Conservation (phyloP, 2,329 filamentous ascomycete genomes). For the Trichoderma harzianum region DNA sequence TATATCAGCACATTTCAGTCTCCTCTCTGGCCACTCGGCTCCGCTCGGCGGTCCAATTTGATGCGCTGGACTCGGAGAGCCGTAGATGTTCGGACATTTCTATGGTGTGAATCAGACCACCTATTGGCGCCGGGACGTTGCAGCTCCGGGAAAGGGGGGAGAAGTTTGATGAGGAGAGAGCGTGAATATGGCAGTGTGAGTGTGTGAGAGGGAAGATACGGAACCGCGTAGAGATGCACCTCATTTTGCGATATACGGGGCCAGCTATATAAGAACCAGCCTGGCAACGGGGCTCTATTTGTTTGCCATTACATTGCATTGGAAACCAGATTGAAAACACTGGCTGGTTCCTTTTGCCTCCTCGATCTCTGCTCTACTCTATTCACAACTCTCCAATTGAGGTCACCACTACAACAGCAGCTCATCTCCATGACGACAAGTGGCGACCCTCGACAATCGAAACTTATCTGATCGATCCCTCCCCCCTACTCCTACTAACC, state of each 20-base stretch:
- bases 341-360: background rate
- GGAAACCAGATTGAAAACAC: background rate
- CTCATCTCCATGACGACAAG: background rate
- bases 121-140: background rate
- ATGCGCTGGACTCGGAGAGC: slow-evolving; percentile 10
- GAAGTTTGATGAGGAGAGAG: background rate
- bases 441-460: background rate
- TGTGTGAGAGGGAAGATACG: background rate
- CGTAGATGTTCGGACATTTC: background rate
- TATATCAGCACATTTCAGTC: slow-evolving; percentile 13
- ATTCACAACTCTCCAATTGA: background rate
- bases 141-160: slow-evolving; percentile 9
- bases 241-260: background rate
- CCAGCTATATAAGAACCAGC: background rate
- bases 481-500: background rate
- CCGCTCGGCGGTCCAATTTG: slow-evolving; percentile 11
- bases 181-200: background rate
- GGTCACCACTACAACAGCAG: background rate
- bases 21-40: slow-evolving; percentile 15
- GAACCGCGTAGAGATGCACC: background rate
- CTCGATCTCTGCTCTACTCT: background rate
- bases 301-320: background rate
- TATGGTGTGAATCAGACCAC: slow-evolving; percentile 1
- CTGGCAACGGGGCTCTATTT: background rate
- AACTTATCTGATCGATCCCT: slow-evolving; percentile 5